These are phyloP conservation scores for Clavispora phyllophila DNA, from an alignment of 805 yeast species.

Conservation along the genomic window DNA sequence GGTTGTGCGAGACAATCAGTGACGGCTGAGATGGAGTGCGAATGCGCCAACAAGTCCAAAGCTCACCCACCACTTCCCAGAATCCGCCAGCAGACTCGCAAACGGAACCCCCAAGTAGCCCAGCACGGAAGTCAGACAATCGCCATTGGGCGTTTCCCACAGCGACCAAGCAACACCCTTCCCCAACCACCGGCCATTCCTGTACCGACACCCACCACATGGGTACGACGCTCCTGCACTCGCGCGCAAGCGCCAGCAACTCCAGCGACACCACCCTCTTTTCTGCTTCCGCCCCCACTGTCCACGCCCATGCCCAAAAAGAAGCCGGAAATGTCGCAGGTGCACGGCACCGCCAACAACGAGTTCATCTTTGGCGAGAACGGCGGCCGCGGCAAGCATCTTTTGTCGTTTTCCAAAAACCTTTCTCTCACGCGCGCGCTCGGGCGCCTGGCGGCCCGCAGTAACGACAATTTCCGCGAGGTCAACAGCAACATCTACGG, in stretches of 20 bases:
- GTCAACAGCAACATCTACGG: conserved; percentile 38
- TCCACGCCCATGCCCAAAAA: conserved; percentile 39
- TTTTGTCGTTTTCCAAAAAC: conserved; percentile 46
- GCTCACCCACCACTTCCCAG: too few species aligned
- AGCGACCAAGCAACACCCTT: neutral
- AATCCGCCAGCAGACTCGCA: too few species aligned
- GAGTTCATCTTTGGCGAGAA: conserved; percentile 65
- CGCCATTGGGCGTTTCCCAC: too few species aligned
- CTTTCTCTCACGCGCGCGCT: conserved; percentile 32
- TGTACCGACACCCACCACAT: neutral
- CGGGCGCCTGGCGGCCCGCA: conserved; percentile 10
- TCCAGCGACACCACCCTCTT: neutral
- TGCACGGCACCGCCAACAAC: conserved; percentile 33
- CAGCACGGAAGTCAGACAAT: too few species aligned
- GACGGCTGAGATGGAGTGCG: too few species aligned
- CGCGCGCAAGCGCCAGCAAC: neutral
- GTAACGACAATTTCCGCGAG: conserved; percentile 18
- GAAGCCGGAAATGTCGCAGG: conserved; percentile 42
- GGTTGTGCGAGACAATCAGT: neutral
- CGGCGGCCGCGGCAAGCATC: conserved; percentile 62
- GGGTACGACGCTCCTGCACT: neutral
- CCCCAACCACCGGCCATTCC: too few species aligned
- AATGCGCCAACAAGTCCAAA: too few species aligned
- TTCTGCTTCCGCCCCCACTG: neutral
- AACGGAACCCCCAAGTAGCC: neutral